Evolutionary conservation across 257 asterid genomes (phyloP), one percentile per base, ranked within the genome.

Genomic region (Scutellaria minor): DNA sequence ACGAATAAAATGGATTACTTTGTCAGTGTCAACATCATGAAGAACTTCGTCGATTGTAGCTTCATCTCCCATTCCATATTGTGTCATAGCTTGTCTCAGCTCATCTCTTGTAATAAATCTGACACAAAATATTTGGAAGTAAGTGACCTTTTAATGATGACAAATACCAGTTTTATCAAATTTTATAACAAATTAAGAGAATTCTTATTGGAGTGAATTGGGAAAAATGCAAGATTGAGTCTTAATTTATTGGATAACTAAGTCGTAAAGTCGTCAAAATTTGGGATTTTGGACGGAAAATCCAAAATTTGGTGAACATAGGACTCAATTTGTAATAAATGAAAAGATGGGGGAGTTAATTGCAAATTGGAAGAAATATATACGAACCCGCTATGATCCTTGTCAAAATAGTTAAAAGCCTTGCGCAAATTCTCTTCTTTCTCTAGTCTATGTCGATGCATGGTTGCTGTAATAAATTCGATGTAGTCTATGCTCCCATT

Each of bases 51-150:
- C 87, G 3, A 94, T 87, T 6, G 99, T 87, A 18, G 87, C 92
- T 66, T 94, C 99, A 78, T 91, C 99, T 44, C 97, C 99, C 93
- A 94, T 89, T 53, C 93, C 95, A 63, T 89, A 94, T 68, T 81
- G 79, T 56, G 85, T 72, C 99, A 94, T 91, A 4, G 95, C 95
- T 15, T 79, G 89, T 72, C 88, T 88, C 13, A 94, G 85, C 83
- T 94, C 99, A 81, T 94, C 99, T 86, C 97, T 84, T 51, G 99
- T 91, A 51, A 94, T 94, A 78, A 63, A 82, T 73, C 99, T 92
- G 84, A 56, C 6, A 13, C 73, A 18, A 18, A 18, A 18, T 18
- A 18, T 18, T 18, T 18, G 18, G 18, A 18, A 18, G 18, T 18
- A 18, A 18, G 18, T 18, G 18, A 18, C 18, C 18, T 18, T 18